Conservation (phyloP, 169 alveolate genomes). For the Amoebophrya sp. region DNA sequence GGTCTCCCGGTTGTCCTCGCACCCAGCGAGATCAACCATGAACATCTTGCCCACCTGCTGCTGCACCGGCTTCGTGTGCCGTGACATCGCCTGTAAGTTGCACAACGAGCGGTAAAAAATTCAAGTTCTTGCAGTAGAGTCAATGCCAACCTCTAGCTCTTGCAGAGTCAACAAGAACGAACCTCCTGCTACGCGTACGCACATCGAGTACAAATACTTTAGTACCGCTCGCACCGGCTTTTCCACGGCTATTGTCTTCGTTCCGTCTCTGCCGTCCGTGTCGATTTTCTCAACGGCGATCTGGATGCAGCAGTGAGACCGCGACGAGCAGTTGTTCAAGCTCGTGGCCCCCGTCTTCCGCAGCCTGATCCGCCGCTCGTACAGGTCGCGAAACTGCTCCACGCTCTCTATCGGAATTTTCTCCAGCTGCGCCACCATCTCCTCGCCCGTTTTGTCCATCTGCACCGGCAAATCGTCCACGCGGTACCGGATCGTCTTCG, state of each 20-base stretch:
- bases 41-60: slow-evolving; percentile 3
- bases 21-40: slow-evolving; percentile 33
- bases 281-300: not conserved
- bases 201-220: no score
- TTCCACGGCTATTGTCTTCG: no score
- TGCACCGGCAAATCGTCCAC: not conserved
- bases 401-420: not conserved
- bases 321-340: not conserved
- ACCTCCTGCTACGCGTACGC: no score
- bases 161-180: no score
- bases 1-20: slow-evolving; percentile 22
- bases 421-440: not conserved
- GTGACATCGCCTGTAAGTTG: not conserved
- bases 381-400: not conserved
- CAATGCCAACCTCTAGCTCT: no score
- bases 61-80: not conserved
- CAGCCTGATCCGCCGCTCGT: not conserved
- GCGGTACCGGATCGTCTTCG: no score
- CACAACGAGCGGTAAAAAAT: no score
- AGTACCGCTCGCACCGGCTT: no score
- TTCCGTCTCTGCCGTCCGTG: not conserved
- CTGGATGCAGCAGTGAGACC: slow-evolving; percentile 13
- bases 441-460: not conserved
- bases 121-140: no score
- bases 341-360: slow-evolving; percentile 7